Conservation (phyloP, 371 early-diverging fungal genomes). For the Chytridium lagenaria region DNA sequence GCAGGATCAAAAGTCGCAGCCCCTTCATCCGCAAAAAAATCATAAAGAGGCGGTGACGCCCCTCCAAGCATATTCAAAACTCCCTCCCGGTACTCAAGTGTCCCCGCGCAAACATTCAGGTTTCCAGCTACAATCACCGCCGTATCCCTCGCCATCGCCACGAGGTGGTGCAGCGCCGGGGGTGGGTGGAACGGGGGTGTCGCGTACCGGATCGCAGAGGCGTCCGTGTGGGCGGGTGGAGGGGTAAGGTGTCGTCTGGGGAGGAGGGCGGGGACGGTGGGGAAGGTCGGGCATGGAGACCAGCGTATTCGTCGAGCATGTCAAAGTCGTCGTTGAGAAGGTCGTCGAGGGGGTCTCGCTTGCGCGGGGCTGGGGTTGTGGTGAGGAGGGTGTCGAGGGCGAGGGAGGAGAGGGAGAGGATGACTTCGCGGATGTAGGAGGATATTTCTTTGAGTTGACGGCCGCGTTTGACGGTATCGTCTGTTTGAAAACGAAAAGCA, state of each 20-base stretch:
- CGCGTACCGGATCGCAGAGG: slow-evolving; percentile 1
- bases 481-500: slow-evolving; percentile 12
- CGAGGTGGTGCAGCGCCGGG: slow-evolving; percentile 10
- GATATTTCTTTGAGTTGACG: slow-evolving; percentile 32
- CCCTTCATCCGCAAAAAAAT: slow-evolving; percentile 5
- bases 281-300: neutral
- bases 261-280: slow-evolving; percentile 1
- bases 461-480: slow-evolving; percentile 27
- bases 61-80: neutral
- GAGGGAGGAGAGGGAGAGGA: slow-evolving; percentile 33
- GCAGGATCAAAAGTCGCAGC: slow-evolving; percentile 8
- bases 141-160: slow-evolving; percentile 19
- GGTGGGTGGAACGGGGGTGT: slow-evolving; percentile 6
- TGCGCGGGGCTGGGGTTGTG: neutral
- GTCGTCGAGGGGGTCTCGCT: neutral
- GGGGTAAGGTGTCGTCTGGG: neutral
- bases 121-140: slow-evolving; percentile 25
- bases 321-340: slow-evolving; percentile 28
- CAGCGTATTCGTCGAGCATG: slow-evolving; percentile 34
- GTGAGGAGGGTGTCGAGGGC: neutral
- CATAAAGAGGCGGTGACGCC: neutral
- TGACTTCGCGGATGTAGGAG: slow-evolving; percentile 30
- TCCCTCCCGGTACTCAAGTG: neutral
- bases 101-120: slow-evolving; percentile 14
- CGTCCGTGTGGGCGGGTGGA: neutral